These are phyloP conservation scores for Chrysoporthe austroafricana DNA, from an alignment of 2,329 filamentous ascomycete species.

Conservation along the genomic window DNA sequence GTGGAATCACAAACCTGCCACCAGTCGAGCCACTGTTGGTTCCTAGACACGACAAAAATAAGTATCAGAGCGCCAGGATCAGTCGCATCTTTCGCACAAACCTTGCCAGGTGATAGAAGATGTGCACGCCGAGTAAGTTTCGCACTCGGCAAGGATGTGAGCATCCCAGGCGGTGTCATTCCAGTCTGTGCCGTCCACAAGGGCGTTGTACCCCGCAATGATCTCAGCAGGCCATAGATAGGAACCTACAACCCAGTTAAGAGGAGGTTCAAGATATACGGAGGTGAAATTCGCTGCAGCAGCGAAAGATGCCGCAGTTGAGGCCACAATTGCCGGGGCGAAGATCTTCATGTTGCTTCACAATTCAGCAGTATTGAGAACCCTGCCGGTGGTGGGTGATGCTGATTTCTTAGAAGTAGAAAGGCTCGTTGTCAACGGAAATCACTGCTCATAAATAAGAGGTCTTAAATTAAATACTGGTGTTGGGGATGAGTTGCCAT, in stretches of 20 bases:
- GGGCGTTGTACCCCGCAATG: constrained; percentile 26
- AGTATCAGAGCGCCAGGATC: background rate
- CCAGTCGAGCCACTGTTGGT: constrained; percentile 25
- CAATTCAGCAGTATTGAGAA: too few species aligned
- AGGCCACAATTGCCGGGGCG: constrained; percentile 4
- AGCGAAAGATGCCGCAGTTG: constrained; percentile 13
- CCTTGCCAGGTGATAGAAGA: constrained; percentile 25
- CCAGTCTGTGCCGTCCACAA: constrained; percentile 13
- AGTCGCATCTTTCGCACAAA: background rate
- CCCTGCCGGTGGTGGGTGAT: too few species aligned
- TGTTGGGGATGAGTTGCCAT: background rate
- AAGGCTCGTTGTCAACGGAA: background rate
- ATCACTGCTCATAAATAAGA: background rate
- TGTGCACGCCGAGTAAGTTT: constrained; percentile 22
- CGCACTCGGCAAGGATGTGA: constrained; percentile 20
- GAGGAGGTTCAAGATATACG: constrained; percentile 23
- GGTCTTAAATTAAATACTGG: background rate
- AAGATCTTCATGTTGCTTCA: constrained; percentile 13
- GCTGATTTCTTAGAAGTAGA: background rate
- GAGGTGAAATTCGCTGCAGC: constrained; percentile 20
- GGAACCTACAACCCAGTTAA: constrained; percentile 23
- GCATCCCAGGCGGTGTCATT: constrained; percentile 18
- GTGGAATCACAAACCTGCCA: constrained; percentile 7
- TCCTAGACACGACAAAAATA: background rate
- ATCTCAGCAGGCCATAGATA: constrained; percentile 23